A percentile compares a stretch with the other conserved stretches of the same genome.
These are phyloP conservation scores for Globisporangium abappressorium DNA, from an alignment of 352 stramenopile species.

Conservation along the genomic window DNA sequence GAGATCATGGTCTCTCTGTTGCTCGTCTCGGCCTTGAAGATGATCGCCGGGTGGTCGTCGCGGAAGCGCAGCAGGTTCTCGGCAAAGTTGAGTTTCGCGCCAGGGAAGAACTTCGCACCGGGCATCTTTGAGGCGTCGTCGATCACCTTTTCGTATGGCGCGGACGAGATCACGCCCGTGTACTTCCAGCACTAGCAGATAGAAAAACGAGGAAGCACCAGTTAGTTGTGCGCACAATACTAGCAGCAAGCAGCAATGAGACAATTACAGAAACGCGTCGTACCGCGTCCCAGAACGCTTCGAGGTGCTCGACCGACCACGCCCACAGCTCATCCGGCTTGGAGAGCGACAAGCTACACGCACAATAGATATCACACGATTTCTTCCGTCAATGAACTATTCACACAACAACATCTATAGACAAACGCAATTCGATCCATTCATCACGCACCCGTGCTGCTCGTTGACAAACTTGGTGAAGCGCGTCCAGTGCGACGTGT, in stretches of 20 bases:
- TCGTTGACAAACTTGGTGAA: slow-evolving; percentile 67
- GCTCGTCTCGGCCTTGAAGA: slow-evolving; percentile 74
- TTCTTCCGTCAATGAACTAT: background rate
- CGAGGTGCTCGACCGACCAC: slow-evolving; percentile 69
- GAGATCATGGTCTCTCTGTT: slow-evolving; percentile 52
- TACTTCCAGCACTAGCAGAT: slow-evolving; percentile 61
- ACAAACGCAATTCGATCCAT: background rate
- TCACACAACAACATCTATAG: slow-evolving; percentile 2
- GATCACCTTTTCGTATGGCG: slow-evolving; percentile 52
- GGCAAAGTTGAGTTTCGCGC: slow-evolving; percentile 67
- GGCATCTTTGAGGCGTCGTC: slow-evolving; percentile 67
- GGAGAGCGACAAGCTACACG: slow-evolving; percentile 32
- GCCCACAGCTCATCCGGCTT: slow-evolving; percentile 57
- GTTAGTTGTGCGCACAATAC: background rate
- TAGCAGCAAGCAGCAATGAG: background rate
- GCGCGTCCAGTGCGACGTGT: slow-evolving; percentile 61
- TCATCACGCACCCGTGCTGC: slow-evolving; percentile 34
- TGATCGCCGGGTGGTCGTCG: slow-evolving; percentile 65
- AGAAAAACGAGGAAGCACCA: background rate
- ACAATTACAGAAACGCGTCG: background rate
- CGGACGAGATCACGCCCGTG: slow-evolving; percentile 57
- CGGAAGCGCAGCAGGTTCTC: slow-evolving; percentile 75
- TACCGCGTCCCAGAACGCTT: slow-evolving; percentile 60
- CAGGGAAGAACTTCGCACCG: slow-evolving; percentile 68
- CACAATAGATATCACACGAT: background rate